Evolutionary conservation across 176 grass and related monocot species (phyloP), one percentile per base, ranked within the genome.

Genomic region (Zoysia japonica): DNA sequence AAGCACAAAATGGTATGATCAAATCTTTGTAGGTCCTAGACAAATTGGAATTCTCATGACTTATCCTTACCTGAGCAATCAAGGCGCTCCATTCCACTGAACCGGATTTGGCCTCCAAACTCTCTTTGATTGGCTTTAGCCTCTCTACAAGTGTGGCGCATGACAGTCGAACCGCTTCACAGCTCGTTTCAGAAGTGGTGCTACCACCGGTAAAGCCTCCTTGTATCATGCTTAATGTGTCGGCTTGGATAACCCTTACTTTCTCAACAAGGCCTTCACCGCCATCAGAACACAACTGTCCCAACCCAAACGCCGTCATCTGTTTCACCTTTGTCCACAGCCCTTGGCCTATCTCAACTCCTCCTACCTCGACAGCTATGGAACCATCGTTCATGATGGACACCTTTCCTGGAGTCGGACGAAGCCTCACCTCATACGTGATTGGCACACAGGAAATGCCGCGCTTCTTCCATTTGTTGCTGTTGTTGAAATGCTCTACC

Each of bases 251-350:
- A 55, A 97, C 87, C 5, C 91, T 80, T 14, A 93, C 65, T 71
- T 80, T 92, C 13, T 94, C 89, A 11, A 94, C 42, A 55, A 97
- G 89, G 59, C 87, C 61, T 45, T 82, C 76, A 3, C 75, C 85
- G 15, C 71, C 82, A 9, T 89, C 88, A 37, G 60, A 43, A 52
- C 78, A 89, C 14, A 97, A 20, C 53, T 90, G 79, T 40, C 88
- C 88, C 50, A 97, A 67, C 6, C 65, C 85, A 47, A 86, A 97
- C 41, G 89, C 91, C 0, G 94, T 61, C 87, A 97, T 92, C 37
- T 97, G 94, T 65, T 97, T 92, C 62, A 90, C 94, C 75, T 97
- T 97, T 41, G 94, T 94, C 85, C 87, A 97, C 39, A 97, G 47
- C 20, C 94, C 94, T 65, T 97, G 91, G 2, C 94, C 94, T 46